Evolutionary conservation across 2,329 filamentous ascomycete genomes (phyloP), one percentile per base, ranked within the genome.

Genomic region (Zymoseptoria brevis): DNA sequence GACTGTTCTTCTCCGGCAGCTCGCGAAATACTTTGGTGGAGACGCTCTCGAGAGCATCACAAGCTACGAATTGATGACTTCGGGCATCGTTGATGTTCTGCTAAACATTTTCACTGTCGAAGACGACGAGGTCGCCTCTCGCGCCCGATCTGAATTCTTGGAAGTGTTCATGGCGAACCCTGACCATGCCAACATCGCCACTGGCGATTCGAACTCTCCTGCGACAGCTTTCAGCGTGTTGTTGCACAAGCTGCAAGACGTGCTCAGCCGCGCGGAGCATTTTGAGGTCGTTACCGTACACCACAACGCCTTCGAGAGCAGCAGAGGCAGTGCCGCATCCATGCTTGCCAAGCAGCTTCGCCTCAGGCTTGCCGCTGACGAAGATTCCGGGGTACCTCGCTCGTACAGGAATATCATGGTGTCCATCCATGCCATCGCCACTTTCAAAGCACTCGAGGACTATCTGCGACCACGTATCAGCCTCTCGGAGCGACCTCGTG

Each of bases 271-370:
- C 66, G 95, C 93, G 35, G 94, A 99, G 77, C 92, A 97, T 78
- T 99, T 97, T 68, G 94, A 99, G 72, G 93, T 99, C 51, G 84
- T 96, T 62, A 99, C 94, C 7, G 92, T 97, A 57, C 90, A 96
- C 72, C 89, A 96, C 62, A 96, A 95, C 67, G 87, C 89, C 4
- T 89, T 93, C 67, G 93, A 96, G 72, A 90, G 88, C 57, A 95
- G 90, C 66, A 86, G 92, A 60, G 95, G 87, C 74, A 96, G 90
- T 70, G 90, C 93, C 21, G 87, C 93, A 0, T 95, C 93, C 0
- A 96, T 99, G 92, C 81, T 99, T 5, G 92, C 91, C 4, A 97
- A 97, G 73, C 94, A 99, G 70, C 87, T 99, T 35, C 85, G 93
- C 35, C 82, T 99, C 51, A 92, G 90, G 67, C 80, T 99, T 35